phyloP scores from a whole-genome alignment of 345 rosid genomes.

The Citrus reticulata region DNA sequence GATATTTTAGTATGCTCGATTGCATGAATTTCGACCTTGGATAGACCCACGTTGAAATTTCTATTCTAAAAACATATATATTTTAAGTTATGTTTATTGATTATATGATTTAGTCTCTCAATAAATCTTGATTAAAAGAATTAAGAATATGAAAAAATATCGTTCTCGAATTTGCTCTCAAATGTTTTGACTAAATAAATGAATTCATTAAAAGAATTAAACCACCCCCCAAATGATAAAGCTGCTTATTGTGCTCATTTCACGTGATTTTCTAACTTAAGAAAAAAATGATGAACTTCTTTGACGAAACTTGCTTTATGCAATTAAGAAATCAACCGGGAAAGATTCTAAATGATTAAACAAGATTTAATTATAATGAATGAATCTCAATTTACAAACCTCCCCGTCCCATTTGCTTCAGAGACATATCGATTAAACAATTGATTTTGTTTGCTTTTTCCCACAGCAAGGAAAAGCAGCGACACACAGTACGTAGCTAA shows the following conservation, averaged over 20 bases:
- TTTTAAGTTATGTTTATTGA: no score
- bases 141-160: not conserved
- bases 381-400: not conserved
- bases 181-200: not conserved
- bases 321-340: not conserved
- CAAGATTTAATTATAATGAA: not conserved
- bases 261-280: constrained; percentile 1
- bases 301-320: not conserved
- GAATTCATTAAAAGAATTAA: not conserved
- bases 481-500: not conserved
- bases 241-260: not conserved
- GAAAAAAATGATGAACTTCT: not conserved
- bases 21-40: no score
- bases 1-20: no score
- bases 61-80: no score
- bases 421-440: not conserved
- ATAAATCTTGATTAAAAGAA: no score
- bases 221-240: not conserved
- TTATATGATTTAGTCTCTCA: no score
- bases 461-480: constrained; percentile 29
- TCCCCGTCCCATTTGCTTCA: not conserved
- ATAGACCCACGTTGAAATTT: no score
- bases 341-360: constrained; percentile 1
- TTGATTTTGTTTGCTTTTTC: not conserved
- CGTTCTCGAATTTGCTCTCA: not conserved